Base-by-base conservation (phyloP, 164 flowering plant species). In the Berberis thunbergii region DNA sequence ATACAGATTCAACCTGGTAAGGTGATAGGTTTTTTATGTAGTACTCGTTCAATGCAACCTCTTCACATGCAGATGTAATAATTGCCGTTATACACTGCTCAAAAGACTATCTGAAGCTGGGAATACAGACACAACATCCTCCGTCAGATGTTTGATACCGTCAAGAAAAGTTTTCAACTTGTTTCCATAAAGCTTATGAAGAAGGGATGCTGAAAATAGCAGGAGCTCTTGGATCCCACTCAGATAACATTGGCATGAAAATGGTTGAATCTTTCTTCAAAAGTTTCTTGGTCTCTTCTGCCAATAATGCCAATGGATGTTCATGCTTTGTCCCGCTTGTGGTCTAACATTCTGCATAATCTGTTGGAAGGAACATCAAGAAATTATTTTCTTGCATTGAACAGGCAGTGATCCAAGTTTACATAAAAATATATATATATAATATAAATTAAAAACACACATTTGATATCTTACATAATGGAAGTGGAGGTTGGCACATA, bases 151-250 rank as follows among this genome's bases (percentile, higher is more conserved):
- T 59, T 91, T 94, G 68, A 81, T 87, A 52, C 84, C 76, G 63
- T 83, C 87, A 66, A 91, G 85, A 67, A 94, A 91, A 54, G 99
- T 97, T 84, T 87, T 94, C 94, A 95, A 73, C 72, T 88, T 91
- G 78, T 68, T 75, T 50, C 97, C 97, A 77, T 87, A 95, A 59
- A 95, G 86, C 76, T 73, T 87, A 78, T 95, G 99, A 61, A 91
- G 72, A 68, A 95, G 85, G 65, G 91, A 89, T 53, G 88, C 93
- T 59, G 94, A 88, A 67, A 26, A 85, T 70, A 70, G 79, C 72
- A 69, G 71, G 68, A 53, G 97, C 97, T 52, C 79, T 89, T 45
- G 86, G 81, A 83, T 85, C 79, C 81, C 99, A 78, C 71, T 71
- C 73, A 63, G 86, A 75, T 60, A 95, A 78, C 68, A 89, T 74